These are phyloP conservation scores for Eimeria acervulina DNA, from an alignment of 169 alveolate genomes.

Conservation along the genomic window DNA sequence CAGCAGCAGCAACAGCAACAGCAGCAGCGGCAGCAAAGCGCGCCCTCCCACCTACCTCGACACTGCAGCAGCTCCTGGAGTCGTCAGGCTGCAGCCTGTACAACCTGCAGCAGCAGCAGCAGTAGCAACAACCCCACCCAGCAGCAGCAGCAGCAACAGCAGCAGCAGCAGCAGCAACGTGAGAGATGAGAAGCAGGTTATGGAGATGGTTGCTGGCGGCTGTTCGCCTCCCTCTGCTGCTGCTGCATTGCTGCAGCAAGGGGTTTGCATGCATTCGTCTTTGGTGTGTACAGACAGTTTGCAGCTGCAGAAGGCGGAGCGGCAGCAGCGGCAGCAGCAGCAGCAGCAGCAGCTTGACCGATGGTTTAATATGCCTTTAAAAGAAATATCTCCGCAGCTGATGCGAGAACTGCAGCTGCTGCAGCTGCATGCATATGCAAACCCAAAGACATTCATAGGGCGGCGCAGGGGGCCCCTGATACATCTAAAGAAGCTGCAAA, in stretches of 20 bases:
- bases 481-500: not conserved
- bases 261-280: not conserved
- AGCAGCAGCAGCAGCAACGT: not conserved
- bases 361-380: too few species aligned
- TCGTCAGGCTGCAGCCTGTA: not conserved
- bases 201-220: not conserved
- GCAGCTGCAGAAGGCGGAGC: too few species aligned
- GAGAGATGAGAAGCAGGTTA: not conserved
- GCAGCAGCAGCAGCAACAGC: conserved; percentile 29
- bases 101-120: not conserved
- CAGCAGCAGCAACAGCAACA: too few species aligned
- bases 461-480: not conserved
- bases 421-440: too few species aligned
- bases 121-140: too few species aligned
- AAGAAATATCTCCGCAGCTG: too few species aligned
- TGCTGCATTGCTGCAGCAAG: not conserved
- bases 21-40: not conserved
- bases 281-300: not conserved
- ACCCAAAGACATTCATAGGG: not conserved
- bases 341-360: not conserved
- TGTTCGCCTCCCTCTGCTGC: not conserved
- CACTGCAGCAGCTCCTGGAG: conserved; percentile 42
- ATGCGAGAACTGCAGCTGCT: too few species aligned
- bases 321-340: not conserved
- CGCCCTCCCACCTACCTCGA: conserved; percentile 20